Evolutionary conservation across 176 grass and related monocot genomes (phyloP).

Genomic region (Avena atlantica): DNA sequence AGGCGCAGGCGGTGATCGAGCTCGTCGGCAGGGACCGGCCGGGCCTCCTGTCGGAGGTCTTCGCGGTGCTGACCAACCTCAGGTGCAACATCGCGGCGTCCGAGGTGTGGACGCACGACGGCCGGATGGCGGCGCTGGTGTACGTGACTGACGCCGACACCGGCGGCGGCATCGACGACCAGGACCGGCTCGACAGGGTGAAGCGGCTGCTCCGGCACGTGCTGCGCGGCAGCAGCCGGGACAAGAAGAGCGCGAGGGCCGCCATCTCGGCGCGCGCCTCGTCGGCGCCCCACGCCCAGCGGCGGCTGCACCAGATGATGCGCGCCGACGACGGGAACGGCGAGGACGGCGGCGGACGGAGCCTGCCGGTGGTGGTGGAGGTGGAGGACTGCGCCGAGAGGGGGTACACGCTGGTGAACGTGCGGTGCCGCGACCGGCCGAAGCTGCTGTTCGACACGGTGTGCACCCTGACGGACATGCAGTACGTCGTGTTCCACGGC

Average conservation of each 20-base stretch:
- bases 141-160: conserved; percentile 67
- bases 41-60: conserved; percentile 89
- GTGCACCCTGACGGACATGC: conserved; percentile 91
- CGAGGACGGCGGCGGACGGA: not conserved
- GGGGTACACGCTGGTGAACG: conserved; percentile 81
- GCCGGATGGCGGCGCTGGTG: conserved; percentile 75
- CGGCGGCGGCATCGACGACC: conserved; percentile 54
- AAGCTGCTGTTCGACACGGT: conserved; percentile 94
- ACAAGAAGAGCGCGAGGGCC: conserved; percentile 45
- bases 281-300: conserved; percentile 53
- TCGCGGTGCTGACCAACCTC: conserved; percentile 84
- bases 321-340: conserved; percentile 24
- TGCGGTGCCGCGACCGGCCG: conserved; percentile 69
- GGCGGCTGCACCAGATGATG: conserved; percentile 94
- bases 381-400: conserved; percentile 81
- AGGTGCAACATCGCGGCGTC: conserved; percentile 75
- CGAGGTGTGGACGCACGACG: conserved; percentile 89
- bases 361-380: conserved; percentile 37
- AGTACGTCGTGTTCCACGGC: conserved; percentile 89
- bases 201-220: conserved; percentile 72
- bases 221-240: conserved; percentile 61
- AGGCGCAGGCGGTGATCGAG: conserved; percentile 67
- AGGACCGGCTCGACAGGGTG: conserved; percentile 53
- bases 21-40: conserved; percentile 75
- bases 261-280: conserved; percentile 30